Evolutionary conservation across 163 green algal species (phyloP), one percentile per base, ranked within the genome.

Genomic region (Scenedesmus sp.): DNA sequence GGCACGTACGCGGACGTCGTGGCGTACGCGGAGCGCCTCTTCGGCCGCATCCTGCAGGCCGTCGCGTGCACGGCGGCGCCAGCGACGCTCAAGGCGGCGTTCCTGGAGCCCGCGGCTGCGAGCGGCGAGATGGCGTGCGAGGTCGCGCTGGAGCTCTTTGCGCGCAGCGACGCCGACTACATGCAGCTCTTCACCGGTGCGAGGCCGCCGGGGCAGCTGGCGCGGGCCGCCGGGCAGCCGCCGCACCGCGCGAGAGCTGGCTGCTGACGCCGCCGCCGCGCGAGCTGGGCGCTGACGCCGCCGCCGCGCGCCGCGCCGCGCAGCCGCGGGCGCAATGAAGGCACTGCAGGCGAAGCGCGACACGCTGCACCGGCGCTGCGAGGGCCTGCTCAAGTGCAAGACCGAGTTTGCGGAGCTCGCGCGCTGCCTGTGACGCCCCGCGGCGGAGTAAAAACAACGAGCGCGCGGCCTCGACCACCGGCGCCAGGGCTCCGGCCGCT

Each of bases 321-420:
- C 90, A 94, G 91, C 89, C 20, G 83, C 89, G 1, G 83, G 84
- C 2, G 91, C 88, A 6, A 64, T 96, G 58, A 87, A 86, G 34
- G 78, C 83, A 28, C 76, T 97, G 44, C 82, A 92, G 53, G 74
- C 85, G 2, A 90, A 92, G 81, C 84, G 89, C 2, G 93, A 96
- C 65, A 75, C 77, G 20, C 70, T 97, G 39, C 79, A 85, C 4
- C 85, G 88, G 47, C 81, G 91, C 14, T 82, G 87, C n/a, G 91
- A 94, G 75, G 89, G 89, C 4, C 89, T 98, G 39, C 70, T 92
- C 17, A 93, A 91, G 64, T 95, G 91, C 87, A 97, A 95, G 74
- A 92, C 95, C 34, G 92, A 97, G 83, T 98, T 98, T 75, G 81
- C 90, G 34, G 92, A 96, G 76, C 84, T 98, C 24, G 91, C 91